phyloP scores from a whole-genome alignment of 1,284 basidiomycete genomes.

The Fomitopsis schrenkii region DNA sequence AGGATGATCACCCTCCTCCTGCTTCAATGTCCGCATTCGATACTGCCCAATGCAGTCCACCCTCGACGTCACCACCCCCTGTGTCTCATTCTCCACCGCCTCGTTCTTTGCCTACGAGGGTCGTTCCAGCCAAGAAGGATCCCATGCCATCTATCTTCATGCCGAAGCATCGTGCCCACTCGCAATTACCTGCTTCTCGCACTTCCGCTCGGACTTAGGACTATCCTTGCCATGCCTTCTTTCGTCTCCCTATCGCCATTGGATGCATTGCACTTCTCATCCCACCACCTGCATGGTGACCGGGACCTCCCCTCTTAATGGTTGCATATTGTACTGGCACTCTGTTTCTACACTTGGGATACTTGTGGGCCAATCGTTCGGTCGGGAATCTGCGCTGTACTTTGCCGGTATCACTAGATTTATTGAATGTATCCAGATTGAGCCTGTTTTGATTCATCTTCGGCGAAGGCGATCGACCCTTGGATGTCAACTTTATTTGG shows the following conservation, averaged over 20 bases:
- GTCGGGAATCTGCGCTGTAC: not conserved
- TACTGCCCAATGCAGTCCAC: not conserved
- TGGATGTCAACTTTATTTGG: not conserved
- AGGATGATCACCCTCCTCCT: not conserved
- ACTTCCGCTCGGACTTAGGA: not conserved
- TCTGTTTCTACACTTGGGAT: not conserved
- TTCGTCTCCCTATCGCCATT: not conserved
- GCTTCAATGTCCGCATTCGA: not conserved
- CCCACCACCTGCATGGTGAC: not conserved
- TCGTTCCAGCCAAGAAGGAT: slow-evolving; percentile 48
- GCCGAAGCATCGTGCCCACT: slow-evolving; percentile 66
- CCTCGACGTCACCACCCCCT: slow-evolving; percentile 6
- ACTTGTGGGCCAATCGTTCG: not conserved
- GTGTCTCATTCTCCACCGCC: slow-evolving; percentile 9
- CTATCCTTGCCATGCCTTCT: not conserved
- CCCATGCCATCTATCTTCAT: slow-evolving; percentile 67
- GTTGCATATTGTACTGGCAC: not conserved
- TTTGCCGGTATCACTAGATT: not conserved
- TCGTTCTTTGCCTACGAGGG: slow-evolving; percentile 7
- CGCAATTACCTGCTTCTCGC: slow-evolving; percentile 44
- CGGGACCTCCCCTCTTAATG: not conserved
- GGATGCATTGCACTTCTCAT: not conserved
- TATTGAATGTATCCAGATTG: not conserved
- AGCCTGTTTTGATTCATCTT: not conserved
- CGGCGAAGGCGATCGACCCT: not conserved